Evolutionary conservation across 352 stramenopile species (phyloP).

Genomic region (Phytophthora brassicae): DNA sequence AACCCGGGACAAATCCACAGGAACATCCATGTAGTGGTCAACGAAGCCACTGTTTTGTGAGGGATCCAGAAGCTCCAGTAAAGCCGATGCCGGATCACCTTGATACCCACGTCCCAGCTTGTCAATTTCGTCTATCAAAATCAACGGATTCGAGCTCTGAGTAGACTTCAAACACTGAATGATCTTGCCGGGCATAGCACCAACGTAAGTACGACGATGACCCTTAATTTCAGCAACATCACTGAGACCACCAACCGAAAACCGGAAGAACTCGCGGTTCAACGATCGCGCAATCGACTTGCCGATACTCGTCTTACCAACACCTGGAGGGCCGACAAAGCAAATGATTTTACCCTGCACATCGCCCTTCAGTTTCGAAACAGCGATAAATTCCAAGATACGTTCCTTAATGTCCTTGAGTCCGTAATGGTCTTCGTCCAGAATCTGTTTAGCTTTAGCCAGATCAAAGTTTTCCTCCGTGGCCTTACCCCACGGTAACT

Average conservation of each 20-base stretch:
- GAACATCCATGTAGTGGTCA: conserved; percentile 99
- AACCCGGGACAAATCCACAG: conserved; percentile 96
- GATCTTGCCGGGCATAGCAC: conserved; percentile 98
- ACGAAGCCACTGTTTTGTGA: conserved; percentile 97
- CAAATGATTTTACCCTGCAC: conserved; percentile 98
- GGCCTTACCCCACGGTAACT: conserved; percentile 96
- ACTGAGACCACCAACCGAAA: conserved; percentile 96
- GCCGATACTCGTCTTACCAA: conserved; percentile 95
- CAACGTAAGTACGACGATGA: conserved; percentile 98
- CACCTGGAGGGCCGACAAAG: conserved; percentile 93
- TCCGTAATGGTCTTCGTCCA: conserved; percentile 98
- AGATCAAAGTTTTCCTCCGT: conserved; percentile 98
- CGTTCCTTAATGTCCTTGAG: conserved; percentile 98
- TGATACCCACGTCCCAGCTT: conserved; percentile 87
- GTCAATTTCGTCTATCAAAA: conserved; percentile 98
- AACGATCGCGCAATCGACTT: conserved; percentile 96
- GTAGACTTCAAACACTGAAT: conserved; percentile 99
- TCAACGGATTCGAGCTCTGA: conserved; percentile 96
- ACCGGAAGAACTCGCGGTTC: conserved; percentile 98
- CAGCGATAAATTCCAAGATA: conserved; percentile 99
- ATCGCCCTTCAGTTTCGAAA: conserved; percentile 95
- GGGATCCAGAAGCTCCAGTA: conserved; percentile 98
- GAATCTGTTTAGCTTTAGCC: conserved; percentile 87
- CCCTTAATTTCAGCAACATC: conserved; percentile 99
- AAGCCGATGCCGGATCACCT: conserved; percentile 94